Evolutionary conservation across 495 filamentous ascomycete species (phyloP), one percentile per base, ranked within the genome.

Genomic region (Aspergillus mulundensis): DNA sequence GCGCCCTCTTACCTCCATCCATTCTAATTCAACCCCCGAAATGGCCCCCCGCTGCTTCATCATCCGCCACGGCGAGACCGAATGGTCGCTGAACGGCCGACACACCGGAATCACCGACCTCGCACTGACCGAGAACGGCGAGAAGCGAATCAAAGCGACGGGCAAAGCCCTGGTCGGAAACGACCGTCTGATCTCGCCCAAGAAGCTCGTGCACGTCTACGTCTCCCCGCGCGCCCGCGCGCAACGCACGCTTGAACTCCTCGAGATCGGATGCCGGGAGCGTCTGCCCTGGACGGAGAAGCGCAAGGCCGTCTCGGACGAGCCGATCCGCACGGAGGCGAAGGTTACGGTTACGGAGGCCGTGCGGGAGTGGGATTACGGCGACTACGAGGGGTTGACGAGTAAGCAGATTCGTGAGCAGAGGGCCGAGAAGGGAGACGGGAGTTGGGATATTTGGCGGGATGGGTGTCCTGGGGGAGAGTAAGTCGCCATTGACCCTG

Each of bases 311-410:
- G 66, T 66, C 15, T 34, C 67, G 2, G 56, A 66, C 5, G 72
- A 75, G 59, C 67, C 68, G 2, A 73, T 80, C 47, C 75, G 78
- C 16, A 81, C 76, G 5, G 69, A 80, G 43, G 80, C 80, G 0
- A 65, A 70, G 15, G 81, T 95, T 1, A 70, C 86, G 59, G 72
- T 94, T 40, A 90, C 88, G 0, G 82, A 91, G 56, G 84, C 87
- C 46, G 84, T 97, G 24, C 80, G 87, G 12, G 93, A 98, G 67
- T 98, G 93, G 93, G 90, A 95, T 71, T 98, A 98, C 62, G 94
- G 94, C 11, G 83, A 88, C 59, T 98, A 97, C 66, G 94, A 98
- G 68, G 94, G 94, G 2, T 82, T 95, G 68, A 95, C 88, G 7
- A 87, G 81, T 52, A 68, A 79, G 15, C 70, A 89, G 63, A 97